Base-by-base conservation (phyloP, 2,329 filamentous ascomycete genomes). In the Talaromyces verruculosus region DNA sequence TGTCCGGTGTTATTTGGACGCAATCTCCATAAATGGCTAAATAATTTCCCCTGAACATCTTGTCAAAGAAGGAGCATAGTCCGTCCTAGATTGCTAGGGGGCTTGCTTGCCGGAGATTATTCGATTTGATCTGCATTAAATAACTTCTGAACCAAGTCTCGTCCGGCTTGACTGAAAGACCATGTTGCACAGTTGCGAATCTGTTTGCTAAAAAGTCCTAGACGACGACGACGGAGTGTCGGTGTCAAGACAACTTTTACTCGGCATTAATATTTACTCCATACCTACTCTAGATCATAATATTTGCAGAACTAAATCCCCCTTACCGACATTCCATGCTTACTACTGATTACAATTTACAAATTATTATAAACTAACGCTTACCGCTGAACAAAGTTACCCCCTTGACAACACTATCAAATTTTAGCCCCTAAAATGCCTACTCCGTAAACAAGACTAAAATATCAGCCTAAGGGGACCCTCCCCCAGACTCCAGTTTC, bases 401-500 rank as follows among this genome's bases (percentile, higher is more conserved):
- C 57, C 35, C 57, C 57, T 60, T 60, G 35, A 19, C 15, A 45
- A 45, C 22, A 30, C 17, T 41, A 59, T 43, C 51, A 43, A 28
- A 60, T 30, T 45, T 30, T 43, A 45, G 37, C 57, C 57, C 37
- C 57, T n/a, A 45, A 25, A 25, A 3, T 25, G 25, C 25, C 25
- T 25, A 25, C 25, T 25, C 2, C 25, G 2, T 25, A 3, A 30
- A 30, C 28, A 45, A 11, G 13, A 19, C 57, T 45, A 60, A 45
- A 60, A 17, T 25, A 60, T 41, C 35, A 30, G 39, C 39, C 37
- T 43, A 58, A 53, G 45, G 7, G 37, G 62, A 64, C 62, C 62
- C 62, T 64, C 62, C 62, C 61, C 51, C 62, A 64, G 62, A 66
- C 49, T 63, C 51, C 61, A 35, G 53, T 49, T 47, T 58, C 43